These are phyloP conservation scores for Ceratobasidium sp. DNA, from an alignment of 1,284 basidiomycete genomes.

Conservation along the genomic window DNA sequence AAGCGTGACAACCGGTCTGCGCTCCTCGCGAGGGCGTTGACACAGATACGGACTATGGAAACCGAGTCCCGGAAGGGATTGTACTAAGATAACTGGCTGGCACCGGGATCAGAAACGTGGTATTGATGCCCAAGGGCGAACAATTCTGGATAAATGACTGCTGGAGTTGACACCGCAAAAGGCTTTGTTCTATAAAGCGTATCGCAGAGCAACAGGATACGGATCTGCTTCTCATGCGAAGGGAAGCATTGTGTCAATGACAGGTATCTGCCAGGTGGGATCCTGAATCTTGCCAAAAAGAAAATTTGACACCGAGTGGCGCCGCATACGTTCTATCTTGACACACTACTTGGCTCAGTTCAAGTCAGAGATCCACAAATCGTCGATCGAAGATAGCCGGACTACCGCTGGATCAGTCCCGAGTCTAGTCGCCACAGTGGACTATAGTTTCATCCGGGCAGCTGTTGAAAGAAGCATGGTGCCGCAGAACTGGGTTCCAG, in stretches of 20 bases:
- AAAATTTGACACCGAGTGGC: not conserved
- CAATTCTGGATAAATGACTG: not conserved
- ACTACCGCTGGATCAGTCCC: not conserved
- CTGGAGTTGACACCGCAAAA: not conserved
- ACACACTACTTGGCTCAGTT: not conserved
- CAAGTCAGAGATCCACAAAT: slow-evolving; percentile 12
- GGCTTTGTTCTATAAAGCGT: not conserved
- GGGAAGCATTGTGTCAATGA: not conserved
- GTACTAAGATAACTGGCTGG: not conserved
- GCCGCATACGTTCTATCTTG: not conserved
- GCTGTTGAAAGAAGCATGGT: slow-evolving; percentile 21
- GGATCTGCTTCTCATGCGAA: slow-evolving; percentile 6
- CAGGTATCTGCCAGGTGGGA: not conserved
- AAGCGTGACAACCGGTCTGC: not conserved
- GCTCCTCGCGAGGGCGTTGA: not conserved
- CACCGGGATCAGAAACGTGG: slow-evolving; percentile 23
- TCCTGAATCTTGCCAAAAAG: not conserved
- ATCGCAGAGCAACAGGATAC: not conserved
- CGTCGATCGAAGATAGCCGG: slow-evolving; percentile 6
- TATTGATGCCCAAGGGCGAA: slow-evolving; percentile 6
- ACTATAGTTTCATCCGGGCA: slow-evolving; percentile 6
- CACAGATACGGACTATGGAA: not conserved
- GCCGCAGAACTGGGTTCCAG: slow-evolving; percentile 24
- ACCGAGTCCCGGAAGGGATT: not conserved
- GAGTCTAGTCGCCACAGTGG: not conserved